Conservation (phyloP, 805 yeast genomes). For the Kuraishia piskuri region DNA sequence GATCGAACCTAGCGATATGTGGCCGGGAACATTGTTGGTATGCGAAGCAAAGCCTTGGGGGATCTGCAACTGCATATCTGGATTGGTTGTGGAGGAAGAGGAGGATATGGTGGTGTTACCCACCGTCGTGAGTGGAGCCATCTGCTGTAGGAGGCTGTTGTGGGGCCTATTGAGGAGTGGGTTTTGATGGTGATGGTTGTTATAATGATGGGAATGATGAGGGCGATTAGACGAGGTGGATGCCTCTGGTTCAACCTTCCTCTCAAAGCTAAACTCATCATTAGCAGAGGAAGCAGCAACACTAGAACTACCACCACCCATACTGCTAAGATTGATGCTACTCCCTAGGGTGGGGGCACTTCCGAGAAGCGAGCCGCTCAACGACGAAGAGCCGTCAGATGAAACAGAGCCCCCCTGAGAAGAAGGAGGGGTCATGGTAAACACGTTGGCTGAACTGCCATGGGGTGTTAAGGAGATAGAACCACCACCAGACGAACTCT, state of each 20-base stretch:
- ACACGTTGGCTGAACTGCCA: neutral
- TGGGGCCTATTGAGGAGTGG: conserved; percentile 8
- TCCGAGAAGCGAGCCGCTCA: neutral
- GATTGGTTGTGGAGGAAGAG: neutral
- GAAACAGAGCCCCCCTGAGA: neutral
- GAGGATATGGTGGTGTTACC: neutral
- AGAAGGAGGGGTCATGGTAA: conserved; percentile 1
- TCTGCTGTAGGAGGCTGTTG: neutral
- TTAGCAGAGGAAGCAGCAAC: neutral
- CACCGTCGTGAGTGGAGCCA: neutral
- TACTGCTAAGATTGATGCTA: neutral
- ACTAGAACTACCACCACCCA: neutral
- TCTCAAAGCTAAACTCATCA: conserved; percentile 3
- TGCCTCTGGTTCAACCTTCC: neutral
- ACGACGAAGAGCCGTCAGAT: neutral
- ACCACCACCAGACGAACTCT: neutral
- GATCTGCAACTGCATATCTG: neutral
- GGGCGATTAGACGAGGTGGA: neutral
- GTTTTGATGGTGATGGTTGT: conserved; percentile 5
- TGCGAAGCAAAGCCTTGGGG: neutral
- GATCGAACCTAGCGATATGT: neutral
- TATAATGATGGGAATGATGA: neutral
- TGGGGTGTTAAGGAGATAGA: neutral
- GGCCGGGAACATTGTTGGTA: neutral
- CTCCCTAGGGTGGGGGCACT: neutral